These are phyloP conservation scores for Phaeolepiota aurea DNA, from an alignment of 768 basidiomycete species.

Conservation along the genomic window DNA sequence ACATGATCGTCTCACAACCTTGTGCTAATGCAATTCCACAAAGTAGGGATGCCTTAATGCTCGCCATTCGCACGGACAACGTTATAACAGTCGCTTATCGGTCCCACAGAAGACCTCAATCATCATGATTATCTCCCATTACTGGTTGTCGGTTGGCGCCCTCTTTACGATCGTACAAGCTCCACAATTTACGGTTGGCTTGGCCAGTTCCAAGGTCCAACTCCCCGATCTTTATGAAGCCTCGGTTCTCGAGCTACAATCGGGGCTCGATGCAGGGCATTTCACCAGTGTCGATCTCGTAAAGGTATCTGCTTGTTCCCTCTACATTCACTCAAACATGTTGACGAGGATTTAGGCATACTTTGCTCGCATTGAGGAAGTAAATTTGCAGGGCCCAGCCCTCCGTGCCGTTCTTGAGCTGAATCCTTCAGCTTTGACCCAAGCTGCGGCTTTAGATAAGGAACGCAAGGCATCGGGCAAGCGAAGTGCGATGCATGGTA, in stretches of 20 bases:
- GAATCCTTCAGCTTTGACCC: conserved; percentile 42
- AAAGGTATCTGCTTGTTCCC: conserved; percentile 28
- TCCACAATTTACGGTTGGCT: neutral
- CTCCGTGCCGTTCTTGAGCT: conserved; percentile 53
- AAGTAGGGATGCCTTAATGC: too few relatives aligned
- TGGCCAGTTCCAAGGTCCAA: neutral
- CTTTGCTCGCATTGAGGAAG: conserved; percentile 58
- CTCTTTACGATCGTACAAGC: neutral
- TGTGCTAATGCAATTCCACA: too few relatives aligned
- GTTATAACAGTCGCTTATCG: too few relatives aligned
- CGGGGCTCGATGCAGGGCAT: conserved; percentile 35
- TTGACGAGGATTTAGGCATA: conserved; percentile 37
- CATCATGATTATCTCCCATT: neutral
- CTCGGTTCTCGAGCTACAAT: conserved; percentile 44
- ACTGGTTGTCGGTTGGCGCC: neutral
- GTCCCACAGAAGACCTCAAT: neutral
- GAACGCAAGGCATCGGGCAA: conserved; percentile 33
- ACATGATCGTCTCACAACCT: too few relatives aligned
- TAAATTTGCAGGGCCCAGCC: conserved; percentile 51
- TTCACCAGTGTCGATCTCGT: conserved; percentile 59
- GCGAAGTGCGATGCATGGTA: conserved; percentile 45
- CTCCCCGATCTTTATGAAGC: conserved; percentile 58
- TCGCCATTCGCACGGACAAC: too few relatives aligned
- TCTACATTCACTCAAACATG: neutral
- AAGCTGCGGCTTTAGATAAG: conserved; percentile 41